phyloP scores from a whole-genome alignment of 192 early-diverging fungal genomes.

The Coemansia sp. region DNA sequence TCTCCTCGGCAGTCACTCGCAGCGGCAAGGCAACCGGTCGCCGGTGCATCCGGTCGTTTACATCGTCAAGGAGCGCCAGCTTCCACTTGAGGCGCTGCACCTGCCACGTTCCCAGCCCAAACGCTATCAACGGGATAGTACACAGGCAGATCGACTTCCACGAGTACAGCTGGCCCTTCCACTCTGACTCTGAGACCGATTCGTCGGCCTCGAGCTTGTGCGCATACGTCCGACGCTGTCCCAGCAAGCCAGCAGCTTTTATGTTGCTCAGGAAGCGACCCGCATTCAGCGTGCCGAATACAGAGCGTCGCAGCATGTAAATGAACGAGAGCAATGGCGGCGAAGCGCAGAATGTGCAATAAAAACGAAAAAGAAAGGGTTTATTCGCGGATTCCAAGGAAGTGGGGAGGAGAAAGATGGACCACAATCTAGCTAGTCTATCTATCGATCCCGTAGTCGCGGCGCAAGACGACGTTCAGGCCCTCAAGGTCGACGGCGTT shows the following conservation, averaged over 20 bases:
- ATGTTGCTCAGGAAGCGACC: background rate
- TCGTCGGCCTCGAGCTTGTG: slow-evolving; percentile 50
- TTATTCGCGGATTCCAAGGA: background rate
- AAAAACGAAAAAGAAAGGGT: background rate
- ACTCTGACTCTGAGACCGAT: slow-evolving; percentile 41
- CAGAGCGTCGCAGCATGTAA: background rate
- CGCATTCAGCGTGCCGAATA: background rate
- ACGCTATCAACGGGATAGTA: slow-evolving; percentile 43
- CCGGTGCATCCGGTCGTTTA: slow-evolving; percentile 66
- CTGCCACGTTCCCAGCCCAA: slow-evolving; percentile 88
- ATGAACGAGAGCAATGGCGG: background rate
- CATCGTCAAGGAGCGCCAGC: slow-evolving; percentile 71
- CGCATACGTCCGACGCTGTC: slow-evolving; percentile 31
- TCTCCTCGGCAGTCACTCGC: slow-evolving; percentile 59
- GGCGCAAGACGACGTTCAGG: slow-evolving; percentile 69
- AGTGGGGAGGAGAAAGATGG: background rate
- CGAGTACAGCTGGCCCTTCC: slow-evolving; percentile 48
- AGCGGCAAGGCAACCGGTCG: slow-evolving; percentile 71
- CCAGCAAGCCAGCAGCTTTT: background rate
- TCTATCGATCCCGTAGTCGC: slow-evolving; percentile 62
- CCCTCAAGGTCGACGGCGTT: slow-evolving; percentile 71
- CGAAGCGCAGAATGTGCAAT: background rate
- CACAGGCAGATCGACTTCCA: slow-evolving; percentile 55
- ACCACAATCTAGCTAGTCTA: too few relatives aligned
- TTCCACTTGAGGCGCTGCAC: slow-evolving; percentile 89